Evolutionary conservation across 805 yeast genomes (phyloP), one percentile per base, ranked within the genome.

Genomic region (Starmerella bombi): DNA sequence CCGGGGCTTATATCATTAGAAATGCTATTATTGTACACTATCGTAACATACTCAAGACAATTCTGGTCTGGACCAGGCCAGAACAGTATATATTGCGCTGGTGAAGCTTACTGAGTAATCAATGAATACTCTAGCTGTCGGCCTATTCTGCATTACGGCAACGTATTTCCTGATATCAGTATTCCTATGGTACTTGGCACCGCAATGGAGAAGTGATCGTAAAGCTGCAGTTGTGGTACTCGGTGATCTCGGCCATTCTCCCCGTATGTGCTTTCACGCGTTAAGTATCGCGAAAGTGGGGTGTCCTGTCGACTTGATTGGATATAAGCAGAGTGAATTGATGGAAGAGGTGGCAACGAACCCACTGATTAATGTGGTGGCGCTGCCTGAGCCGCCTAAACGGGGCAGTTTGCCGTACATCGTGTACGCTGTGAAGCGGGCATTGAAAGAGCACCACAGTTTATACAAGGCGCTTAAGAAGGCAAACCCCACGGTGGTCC

Each of bases 181-280:
- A 4, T 32, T 46, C 15, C 19, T 51, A 37, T 50, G 49, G 46
- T 38, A 47, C 14, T 37, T 50, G 1, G 29, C 45, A 23, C 50
- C 51, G 15, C 46, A 66, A 44, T 37, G n/a, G 27, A 34, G 50
- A 2, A 17, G 19, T 12, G 50, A 45, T 32, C 73, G 67, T 46
- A 71, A 83, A 38, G 75, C 83, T 5, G 69, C 80, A 8, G 74
- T 91, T 16, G 70, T 83, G 47, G 98, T 91, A 2, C 63, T 91
- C 16, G 98, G 98, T 2, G 97, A 88, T 56, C 56, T 91, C 40
- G 95, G 94, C 12, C 93, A 85, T 55, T 86, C 96, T 0, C 98
- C 98, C 5, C 67, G 98, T 44, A 91, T 88, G 80, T 71, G 78
- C 50, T 81, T 88, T 60, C 98, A 91, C 57, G 94, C 93, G 0